Evolutionary conservation across 2,329 filamentous ascomycete genomes (phyloP).

Genomic region (Ceratocystis cubensis): DNA sequence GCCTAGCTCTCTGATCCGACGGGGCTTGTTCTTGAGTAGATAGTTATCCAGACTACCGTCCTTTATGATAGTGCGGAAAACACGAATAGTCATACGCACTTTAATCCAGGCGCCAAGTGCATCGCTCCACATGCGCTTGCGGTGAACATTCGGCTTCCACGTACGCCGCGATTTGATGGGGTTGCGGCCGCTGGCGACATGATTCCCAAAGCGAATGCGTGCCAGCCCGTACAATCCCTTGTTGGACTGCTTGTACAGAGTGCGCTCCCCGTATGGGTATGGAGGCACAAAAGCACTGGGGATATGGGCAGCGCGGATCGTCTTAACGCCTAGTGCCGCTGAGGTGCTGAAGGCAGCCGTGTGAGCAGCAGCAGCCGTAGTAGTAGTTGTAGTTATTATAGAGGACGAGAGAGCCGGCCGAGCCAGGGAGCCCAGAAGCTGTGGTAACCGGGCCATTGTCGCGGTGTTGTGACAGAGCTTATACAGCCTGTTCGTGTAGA

Average conservation of each 20-base stretch:
- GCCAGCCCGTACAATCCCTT: conserved; percentile 57
- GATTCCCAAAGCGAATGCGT: conserved; percentile 69
- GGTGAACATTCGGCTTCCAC: conserved; percentile 65
- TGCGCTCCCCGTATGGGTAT: conserved; percentile 62
- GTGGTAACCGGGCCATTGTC: conserved; percentile 11
- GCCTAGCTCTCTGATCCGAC: conserved; percentile 72
- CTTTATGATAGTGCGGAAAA: conserved; percentile 65
- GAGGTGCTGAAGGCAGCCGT: conserved; percentile 30
- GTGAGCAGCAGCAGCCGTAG: neutral
- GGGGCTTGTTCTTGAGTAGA: conserved; percentile 65
- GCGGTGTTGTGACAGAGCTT: neutral
- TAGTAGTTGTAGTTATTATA: neutral
- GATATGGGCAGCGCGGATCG: conserved; percentile 34
- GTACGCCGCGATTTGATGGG: conserved; percentile 57
- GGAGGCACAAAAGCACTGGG: conserved; percentile 42
- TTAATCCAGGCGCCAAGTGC: conserved; percentile 51
- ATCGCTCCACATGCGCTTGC: conserved; percentile 54
- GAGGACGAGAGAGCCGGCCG: conserved; percentile 5
- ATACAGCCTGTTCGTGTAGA: neutral
- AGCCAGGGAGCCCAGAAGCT: conserved; percentile 2
- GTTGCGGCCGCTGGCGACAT: conserved; percentile 54
- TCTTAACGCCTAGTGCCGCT: conserved; percentile 29
- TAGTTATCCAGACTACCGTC: conserved; percentile 80
- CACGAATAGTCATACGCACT: conserved; percentile 55
- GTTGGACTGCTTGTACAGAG: conserved; percentile 69